Evolutionary conservation across 2,329 filamentous ascomycete genomes (phyloP).

Genomic region (Aspergillus ochraceus): DNA sequence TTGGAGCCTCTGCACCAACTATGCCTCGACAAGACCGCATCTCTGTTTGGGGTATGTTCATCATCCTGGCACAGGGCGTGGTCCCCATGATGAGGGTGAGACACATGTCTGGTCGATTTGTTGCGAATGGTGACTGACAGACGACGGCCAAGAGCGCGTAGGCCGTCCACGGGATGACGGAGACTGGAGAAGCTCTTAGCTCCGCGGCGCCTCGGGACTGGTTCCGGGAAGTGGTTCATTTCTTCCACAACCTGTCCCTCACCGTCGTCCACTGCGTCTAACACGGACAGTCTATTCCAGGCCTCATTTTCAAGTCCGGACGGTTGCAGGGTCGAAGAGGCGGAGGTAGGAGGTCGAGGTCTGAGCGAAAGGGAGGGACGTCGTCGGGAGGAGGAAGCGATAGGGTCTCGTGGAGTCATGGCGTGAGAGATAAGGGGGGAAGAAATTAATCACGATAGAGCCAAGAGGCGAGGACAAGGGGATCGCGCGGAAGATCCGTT

Average conservation of each 20-base stretch:
- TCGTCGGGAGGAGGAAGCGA: slow-evolving; percentile 30
- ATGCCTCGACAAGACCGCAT: slow-evolving; percentile 20
- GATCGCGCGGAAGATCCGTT: neutral
- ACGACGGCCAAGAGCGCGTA: slow-evolving; percentile 43
- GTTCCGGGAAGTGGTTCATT: slow-evolving; percentile 32
- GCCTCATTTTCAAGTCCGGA: slow-evolving; percentile 22
- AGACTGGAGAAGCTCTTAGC: slow-evolving; percentile 45
- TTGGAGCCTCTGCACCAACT: slow-evolving; percentile 29
- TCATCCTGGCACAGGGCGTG: slow-evolving; percentile 3
- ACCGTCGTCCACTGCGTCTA: slow-evolving; percentile 23
- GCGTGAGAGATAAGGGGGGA: slow-evolving; percentile 10
- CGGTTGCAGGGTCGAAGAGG: slow-evolving; percentile 22
- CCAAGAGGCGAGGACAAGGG: neutral
- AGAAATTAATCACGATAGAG: neutral
- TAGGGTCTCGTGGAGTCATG: slow-evolving; percentile 35
- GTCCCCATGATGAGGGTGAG: slow-evolving; percentile 19
- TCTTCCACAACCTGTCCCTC: slow-evolving; percentile 33
- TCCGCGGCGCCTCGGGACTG: slow-evolving; percentile 31
- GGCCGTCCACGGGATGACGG: slow-evolving; percentile 42
- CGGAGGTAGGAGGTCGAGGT: slow-evolving; percentile 39
- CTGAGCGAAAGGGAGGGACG: slow-evolving; percentile 41
- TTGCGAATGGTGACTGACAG: slow-evolving; percentile 42
- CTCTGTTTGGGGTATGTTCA: slow-evolving; percentile 11
- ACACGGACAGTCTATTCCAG: slow-evolving; percentile 24
- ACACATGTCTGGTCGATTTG: slow-evolving; percentile 35